These are phyloP conservation scores for Malus orientalis DNA, from an alignment of 306 rosid genomes.

Conservation along the genomic window DNA sequence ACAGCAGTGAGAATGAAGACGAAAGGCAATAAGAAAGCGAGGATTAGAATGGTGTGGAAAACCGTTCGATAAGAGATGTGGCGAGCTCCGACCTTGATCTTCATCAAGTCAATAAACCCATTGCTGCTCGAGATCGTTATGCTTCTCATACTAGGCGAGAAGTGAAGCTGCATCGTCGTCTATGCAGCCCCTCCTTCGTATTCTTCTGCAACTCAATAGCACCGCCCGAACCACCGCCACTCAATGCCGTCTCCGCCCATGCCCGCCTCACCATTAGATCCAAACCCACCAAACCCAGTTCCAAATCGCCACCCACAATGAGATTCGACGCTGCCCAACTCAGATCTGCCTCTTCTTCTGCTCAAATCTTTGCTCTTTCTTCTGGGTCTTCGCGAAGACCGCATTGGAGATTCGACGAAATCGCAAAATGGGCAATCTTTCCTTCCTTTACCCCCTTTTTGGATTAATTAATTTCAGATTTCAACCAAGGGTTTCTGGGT, in stretches of 20 bases:
- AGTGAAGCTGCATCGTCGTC: constrained; percentile 99
- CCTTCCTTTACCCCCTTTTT: background rate
- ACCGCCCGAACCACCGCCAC: constrained; percentile 22
- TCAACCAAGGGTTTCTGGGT: constrained; percentile 22
- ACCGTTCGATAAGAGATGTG: constrained; percentile 97
- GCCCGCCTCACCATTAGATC: constrained; percentile 57
- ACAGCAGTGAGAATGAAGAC: constrained; percentile 98
- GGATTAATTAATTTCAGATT: background rate
- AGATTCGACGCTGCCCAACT: constrained; percentile 6
- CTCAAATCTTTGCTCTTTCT: constrained; percentile 25
- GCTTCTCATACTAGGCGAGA: constrained; percentile 99
- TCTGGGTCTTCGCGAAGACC: constrained; percentile 38
- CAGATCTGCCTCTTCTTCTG: constrained; percentile 29
- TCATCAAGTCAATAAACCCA: constrained; percentile 99
- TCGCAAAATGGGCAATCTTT: background rate
- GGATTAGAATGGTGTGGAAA: constrained; percentile 94
- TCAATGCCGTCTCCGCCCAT: constrained; percentile 31
- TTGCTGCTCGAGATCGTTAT: constrained; percentile 98
- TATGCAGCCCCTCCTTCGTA: constrained; percentile 63
- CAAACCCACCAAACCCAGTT: constrained; percentile 29
- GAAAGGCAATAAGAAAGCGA: constrained; percentile 91
- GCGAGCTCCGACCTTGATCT: constrained; percentile 99
- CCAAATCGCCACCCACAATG: constrained; percentile 29
- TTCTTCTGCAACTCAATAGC: constrained; percentile 30
- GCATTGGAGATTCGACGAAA: constrained; percentile 41